A percentile compares a stretch with the other conserved stretches of the same genome.
These are phyloP conservation scores for Cryptosporidium sp. DNA, from an alignment of 169 alveolate genomes.

Conservation along the genomic window DNA sequence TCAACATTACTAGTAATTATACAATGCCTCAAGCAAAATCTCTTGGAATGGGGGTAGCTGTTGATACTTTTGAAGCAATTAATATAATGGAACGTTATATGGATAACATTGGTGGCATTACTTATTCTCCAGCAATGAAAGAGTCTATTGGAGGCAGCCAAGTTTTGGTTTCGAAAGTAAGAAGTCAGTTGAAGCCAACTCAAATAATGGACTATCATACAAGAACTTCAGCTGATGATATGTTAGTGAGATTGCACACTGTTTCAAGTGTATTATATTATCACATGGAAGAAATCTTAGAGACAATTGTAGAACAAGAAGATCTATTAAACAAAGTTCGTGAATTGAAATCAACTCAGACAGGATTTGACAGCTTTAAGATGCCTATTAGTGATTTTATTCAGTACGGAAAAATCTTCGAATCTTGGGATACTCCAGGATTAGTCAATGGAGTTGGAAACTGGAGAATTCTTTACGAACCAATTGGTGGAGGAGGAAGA, in stretches of 20 bases:
- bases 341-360: constrained; percentile 64
- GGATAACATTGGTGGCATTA: constrained; percentile 65
- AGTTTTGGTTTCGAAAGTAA: constrained; percentile 55
- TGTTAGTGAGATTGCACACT: constrained; percentile 41
- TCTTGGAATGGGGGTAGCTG: constrained; percentile 52
- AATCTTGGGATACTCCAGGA: constrained; percentile 74
- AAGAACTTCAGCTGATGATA: constrained; percentile 59
- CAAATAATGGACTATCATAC: constrained; percentile 75
- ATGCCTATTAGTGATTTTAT: constrained; percentile 74
- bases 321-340: constrained; percentile 46
- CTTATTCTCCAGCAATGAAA: constrained; percentile 68
- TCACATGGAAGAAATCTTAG: constrained; percentile 61
- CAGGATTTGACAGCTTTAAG: constrained; percentile 70
- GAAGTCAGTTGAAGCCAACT: constrained; percentile 68
- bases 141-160: constrained; percentile 72
- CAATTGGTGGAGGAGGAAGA: constrained; percentile 75
- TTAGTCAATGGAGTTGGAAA: constrained; percentile 67
- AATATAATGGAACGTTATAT: constrained; percentile 64
- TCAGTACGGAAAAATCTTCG: constrained; percentile 60
- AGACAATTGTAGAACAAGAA: constrained; percentile 68
- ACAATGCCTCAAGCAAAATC: constrained; percentile 38
- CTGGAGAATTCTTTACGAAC: constrained; percentile 74
- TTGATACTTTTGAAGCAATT: constrained; percentile 74
- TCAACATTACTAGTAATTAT: constrained; percentile 2
- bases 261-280: constrained; percentile 57